Evolutionary conservation across 768 basidiomycete species (phyloP), one percentile per base, ranked within the genome.

Genomic region (Filobasidium floriforme): DNA sequence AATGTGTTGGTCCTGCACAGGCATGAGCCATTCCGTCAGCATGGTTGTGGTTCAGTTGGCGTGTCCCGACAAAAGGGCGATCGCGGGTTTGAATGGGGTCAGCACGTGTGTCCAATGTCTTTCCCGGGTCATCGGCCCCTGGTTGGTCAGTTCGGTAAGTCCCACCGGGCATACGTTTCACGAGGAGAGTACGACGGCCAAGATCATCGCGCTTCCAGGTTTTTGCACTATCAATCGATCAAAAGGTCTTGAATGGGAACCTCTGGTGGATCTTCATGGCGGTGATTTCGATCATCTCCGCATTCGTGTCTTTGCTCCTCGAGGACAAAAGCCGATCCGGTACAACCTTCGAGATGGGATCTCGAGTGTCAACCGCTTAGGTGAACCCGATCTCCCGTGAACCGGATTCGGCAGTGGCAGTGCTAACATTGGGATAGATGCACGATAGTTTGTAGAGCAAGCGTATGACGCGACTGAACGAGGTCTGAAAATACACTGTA

Each of bases 191-290:
- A 59, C 28, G 24, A 59, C 1, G 10, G 28, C 54, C 62, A 24
- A 37, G 32, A 40, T 32, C 1, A 24, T 37, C 37, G 18, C 54
- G 7, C 29, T 44, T 55, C 63, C 71, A 75, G 22, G 54, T 76
- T 6, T 78, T 73, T 61, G 77, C 77, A 15, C 65, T 75, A 26
- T 76, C 75, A 7, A 76, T 78, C 69, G 75, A 76, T 60, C 67
- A 71, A 14, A 68, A 71, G 29, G 70, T 76, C 1, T 60, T 76
- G 10, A 72, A 71, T 14, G 77, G 77, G 0, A 67, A 74, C 49
- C 64, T 76, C 29, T 78, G 77, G 77, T 78, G 77, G 77, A 76
- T 78, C 60, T 72, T 76, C 62, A 75, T 78, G 67, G 71, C 75
- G n/a, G 51, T 70, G 51, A 69, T 76, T 55, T 76, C 73, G 37